Evolutionary conservation across 371 early-diverging fungal species (phyloP).

Genomic region (Amoeboaphelidium occidentale): DNA sequence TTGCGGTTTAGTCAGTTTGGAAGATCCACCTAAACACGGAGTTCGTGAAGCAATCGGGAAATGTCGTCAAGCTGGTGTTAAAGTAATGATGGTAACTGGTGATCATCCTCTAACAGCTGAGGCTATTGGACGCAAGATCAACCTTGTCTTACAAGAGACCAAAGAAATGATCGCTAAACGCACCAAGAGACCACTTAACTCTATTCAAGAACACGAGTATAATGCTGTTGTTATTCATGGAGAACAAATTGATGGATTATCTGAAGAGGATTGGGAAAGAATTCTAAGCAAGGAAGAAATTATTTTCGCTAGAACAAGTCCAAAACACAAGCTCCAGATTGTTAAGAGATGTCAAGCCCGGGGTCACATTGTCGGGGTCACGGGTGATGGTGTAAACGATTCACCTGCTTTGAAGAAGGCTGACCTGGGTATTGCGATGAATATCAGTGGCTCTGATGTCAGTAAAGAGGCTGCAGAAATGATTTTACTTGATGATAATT

Average conservation of each 20-base stretch:
- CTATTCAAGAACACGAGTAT: constrained; percentile 47
- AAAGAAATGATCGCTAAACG: constrained; percentile 40
- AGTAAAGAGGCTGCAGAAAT: constrained; percentile 92
- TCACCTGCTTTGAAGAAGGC: constrained; percentile 40
- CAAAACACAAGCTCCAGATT: constrained; percentile 69
- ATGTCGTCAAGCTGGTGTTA: constrained; percentile 71
- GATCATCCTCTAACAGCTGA: constrained; percentile 48
- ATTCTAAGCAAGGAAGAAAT: constrained; percentile 63
- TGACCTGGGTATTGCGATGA: constrained; percentile 92
- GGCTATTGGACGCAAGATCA: constrained; percentile 61
- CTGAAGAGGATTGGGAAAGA: constrained; percentile 63
- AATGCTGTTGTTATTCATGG: constrained; percentile 79
- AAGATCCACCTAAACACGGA: constrained; percentile 89
- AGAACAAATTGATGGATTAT: constrained; percentile 47
- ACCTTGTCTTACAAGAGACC: constrained; percentile 65
- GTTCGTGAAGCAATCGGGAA: constrained; percentile 84
- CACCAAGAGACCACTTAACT: constrained; percentile 24
- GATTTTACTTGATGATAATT: constrained; percentile 87
- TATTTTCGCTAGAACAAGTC: constrained; percentile 74
- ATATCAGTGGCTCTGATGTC: constrained; percentile 75
- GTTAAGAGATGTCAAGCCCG: constrained; percentile 49
- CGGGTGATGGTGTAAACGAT: constrained; percentile 77
- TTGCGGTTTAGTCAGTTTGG: constrained; percentile 58
- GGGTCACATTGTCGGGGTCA: constrained; percentile 79
- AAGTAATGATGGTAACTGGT: constrained; percentile 90